Base-by-base conservation (phyloP, 306 rosid species). In the Prunus kanzakura region DNA sequence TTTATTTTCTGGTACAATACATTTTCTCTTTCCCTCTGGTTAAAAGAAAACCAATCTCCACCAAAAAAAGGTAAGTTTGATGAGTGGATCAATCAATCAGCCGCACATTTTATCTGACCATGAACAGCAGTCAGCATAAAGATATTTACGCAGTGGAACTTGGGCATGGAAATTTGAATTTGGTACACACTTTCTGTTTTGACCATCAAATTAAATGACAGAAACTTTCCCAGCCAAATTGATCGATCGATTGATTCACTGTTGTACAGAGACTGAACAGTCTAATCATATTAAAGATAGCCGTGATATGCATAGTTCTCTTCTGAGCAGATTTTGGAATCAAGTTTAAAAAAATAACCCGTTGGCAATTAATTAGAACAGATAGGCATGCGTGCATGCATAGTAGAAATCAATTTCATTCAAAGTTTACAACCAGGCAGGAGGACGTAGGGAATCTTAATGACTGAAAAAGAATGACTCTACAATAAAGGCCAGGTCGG, bases 321-420 rank as follows among this genome's bases (percentile, higher is more conserved):
- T 35, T 56, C 14, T 11, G 54, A 49, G 27, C 62, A 20, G 25
- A 10, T 56, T 56, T 56, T 20, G 29, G 29, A 20, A 56, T 14
- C 4, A 56, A 56, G 14, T 47, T 47, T 2, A 3, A 3, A 11
- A 35, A 35, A 35, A 35, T 6, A 35, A 35, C 2, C 41, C 41
- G 41, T 35, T 35, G 41, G 41, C 41, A 35, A 35, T 35, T 35
- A 35, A 35, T 35, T 35, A 35, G 41, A 55, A 55, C 61, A 55
- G 23, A 27, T 55, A 55, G 61, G 25, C 61, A 19, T 55, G 61
- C 25, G 7, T 55, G 61, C 13, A 55, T 19, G 61, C 25, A 55
- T n/a, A 76, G 72, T 67, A 73, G 63, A 72, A 71, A 84, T 15
- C 30, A 82, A 58, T 70, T 74, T 35, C 45, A 62, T 71, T 80